Base-by-base conservation (phyloP, 164 flowering plant species). In the Annona squamosa region DNA sequence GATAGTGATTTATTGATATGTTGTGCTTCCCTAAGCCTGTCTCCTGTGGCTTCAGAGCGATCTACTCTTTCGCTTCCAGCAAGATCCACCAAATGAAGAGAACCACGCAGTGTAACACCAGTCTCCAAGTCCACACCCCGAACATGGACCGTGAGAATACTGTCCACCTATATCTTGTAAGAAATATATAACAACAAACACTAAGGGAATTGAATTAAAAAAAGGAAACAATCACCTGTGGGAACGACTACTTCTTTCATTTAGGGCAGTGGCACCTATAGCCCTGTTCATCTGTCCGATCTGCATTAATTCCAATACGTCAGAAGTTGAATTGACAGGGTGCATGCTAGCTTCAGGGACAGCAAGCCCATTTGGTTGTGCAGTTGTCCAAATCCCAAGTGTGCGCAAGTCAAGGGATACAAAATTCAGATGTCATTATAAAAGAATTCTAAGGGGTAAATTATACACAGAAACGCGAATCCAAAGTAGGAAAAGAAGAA, bases 41-140 rank as follows among this genome's bases (percentile, higher is more conserved):
- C 98, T 69, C 99, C 99, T 59, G 90, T 88, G 59, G 88, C 99
- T 81, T 91, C 70, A 85, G 99, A 93, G 41, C 95, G 92, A 76
- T 91, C 97, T 2, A 90, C 98, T 81, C 99, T 88, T 84, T 96
- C 99, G 83, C 99, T 96, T 41, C 98, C 99, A 73, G 99, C 98
- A 75, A 96, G 97, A 84, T 96, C 99, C 4, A 96, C 90, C 82
- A 96, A 78, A 86, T 96, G 97, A 64, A 96, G 88, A 79, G 84
- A 84, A 66, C 99, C 98, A 76, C 93, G 98, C 80, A 92, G 77
- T 71, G 81, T 84, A 74, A 84, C 74, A 70, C 89, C 88, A 57
- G 85, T 84, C 84, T 90, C 87, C 80, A 85, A 72, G 77, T 95
- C 97, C 79, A 71, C 72, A 13, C 98, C 98, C 45, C 84, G 90